These are phyloP conservation scores for Flaveria floridana DNA, from an alignment of 140 eudicot species.

Conservation along the genomic window DNA sequence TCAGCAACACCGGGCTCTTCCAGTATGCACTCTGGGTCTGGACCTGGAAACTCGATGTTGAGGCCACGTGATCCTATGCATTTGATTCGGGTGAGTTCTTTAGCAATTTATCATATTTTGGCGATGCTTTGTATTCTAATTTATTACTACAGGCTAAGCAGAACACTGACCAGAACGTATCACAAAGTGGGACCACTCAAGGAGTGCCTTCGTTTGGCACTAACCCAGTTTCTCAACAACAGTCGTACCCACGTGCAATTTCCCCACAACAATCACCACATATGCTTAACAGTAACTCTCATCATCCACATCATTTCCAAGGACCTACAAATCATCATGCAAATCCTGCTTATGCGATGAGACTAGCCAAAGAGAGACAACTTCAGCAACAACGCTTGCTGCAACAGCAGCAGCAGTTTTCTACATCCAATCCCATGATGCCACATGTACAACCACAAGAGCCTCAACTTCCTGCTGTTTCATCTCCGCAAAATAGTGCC, in stretches of 20 bases:
- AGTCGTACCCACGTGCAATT: constrained; percentile 56
- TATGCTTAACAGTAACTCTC: constrained; percentile 46
- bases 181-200: constrained; percentile 59
- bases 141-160: constrained; percentile 41
- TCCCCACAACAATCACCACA: constrained; percentile 75
- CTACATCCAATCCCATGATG: constrained; percentile 55
- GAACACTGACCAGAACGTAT: constrained; percentile 55
- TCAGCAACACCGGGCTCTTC: constrained; percentile 43
- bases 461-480: constrained; percentile 59
- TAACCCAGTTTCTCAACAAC: constrained; percentile 55
- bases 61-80: constrained; percentile 75
- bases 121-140: neutral
- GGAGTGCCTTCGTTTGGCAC: constrained; percentile 50
- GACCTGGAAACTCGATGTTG: constrained; percentile 67
- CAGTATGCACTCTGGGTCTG: constrained; percentile 53
- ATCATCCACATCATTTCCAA: constrained; percentile 68
- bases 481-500: constrained; percentile 63
- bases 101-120: neutral
- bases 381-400: constrained; percentile 64
- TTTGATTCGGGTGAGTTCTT: constrained; percentile 63
- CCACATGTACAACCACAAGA: constrained; percentile 57
- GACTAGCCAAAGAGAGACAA: constrained; percentile 76
- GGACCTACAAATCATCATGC: constrained; percentile 62
- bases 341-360: constrained; percentile 63
- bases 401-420: constrained; percentile 64